Evolutionary conservation across 495 filamentous ascomycete species (phyloP), one percentile per base, ranked within the genome.

Genomic region (Penicillium ucsense): DNA sequence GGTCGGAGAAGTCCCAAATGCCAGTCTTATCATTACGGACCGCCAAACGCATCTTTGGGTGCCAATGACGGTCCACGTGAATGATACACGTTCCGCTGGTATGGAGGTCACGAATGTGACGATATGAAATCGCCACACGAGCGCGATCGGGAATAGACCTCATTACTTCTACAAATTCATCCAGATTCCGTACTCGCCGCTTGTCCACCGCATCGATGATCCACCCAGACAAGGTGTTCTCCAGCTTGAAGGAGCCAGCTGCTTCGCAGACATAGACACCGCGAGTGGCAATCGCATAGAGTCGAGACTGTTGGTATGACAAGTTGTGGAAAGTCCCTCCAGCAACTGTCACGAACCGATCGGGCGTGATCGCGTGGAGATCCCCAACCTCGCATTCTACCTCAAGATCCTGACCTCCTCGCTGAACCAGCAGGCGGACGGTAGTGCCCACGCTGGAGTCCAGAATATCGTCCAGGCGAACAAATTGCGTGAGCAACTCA

Each of bases 181-280:
- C 75, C 32, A 99, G 74, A 55, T 95, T 81, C 9, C 88, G 85
- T 5, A 88, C 91, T 48, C 85, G 84, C 62, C 86, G 86, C 62
- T 95, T 85, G 62, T 96, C 89, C 10, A 99, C 76, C n/a, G 82
- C 76, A 62, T 95, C 85, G 39, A 99, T 83, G 43, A 99, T 76
- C 89, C 91, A 97, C 5, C 92, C 94, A 33, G 84, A 87, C 46
- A 94, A 80, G 10, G 86, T 84, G 55, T 83, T 86, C 54, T 99
- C 92, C 43, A 97, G 86, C 42, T 88, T 82, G 72, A 96, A 99
- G 4, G 91, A 94, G 7, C 92, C 94, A 6, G 89, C 85, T 3
- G 94, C 86, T 63, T 99, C 92, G 59, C 89, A 96, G 39, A 95
- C 85, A 62, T 85, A 99, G 11, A 99, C 92, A 33, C 92, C 88